These are phyloP conservation scores for Aphanomyces cochlioides DNA, from an alignment of 352 stramenopile species.

Conservation along the genomic window DNA sequence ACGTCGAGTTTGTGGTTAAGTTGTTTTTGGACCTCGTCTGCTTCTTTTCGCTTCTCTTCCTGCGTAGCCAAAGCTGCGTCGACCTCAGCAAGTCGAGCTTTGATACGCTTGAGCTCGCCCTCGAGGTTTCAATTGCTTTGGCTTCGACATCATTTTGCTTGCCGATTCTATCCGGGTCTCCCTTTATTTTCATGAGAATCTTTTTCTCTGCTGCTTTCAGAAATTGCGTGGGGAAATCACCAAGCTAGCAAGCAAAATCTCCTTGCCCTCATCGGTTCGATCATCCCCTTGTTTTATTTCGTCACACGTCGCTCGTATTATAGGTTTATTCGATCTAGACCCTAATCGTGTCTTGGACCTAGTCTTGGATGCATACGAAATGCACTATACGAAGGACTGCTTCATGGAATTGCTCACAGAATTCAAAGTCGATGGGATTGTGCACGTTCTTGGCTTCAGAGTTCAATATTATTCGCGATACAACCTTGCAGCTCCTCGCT, in stretches of 20 bases:
- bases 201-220: constrained; percentile 76
- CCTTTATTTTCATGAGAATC: too few relatives aligned
- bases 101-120: too few relatives aligned
- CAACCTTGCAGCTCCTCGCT: constrained; percentile 47
- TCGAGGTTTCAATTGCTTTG: too few relatives aligned
- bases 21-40: too few relatives aligned
- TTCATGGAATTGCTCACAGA: constrained; percentile 62
- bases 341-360: constrained; percentile 94
- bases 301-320: constrained; percentile 26
- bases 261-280: constrained; percentile 57
- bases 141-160: too few relatives aligned
- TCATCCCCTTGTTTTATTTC: neutral
- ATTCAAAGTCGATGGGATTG: constrained; percentile 78
- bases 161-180: too few relatives aligned
- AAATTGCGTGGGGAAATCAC: constrained; percentile 55
- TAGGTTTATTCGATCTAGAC: constrained; percentile 93
- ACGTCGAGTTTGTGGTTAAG: too few relatives aligned
- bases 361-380: constrained; percentile 90
- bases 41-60: too few relatives aligned
- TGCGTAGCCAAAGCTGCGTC: too few relatives aligned
- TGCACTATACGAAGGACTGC: constrained; percentile 67
- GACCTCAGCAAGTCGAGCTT: too few relatives aligned
- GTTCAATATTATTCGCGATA: constrained; percentile 87
- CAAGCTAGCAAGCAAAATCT: constrained; percentile 67
- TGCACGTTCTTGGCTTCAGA: constrained; percentile 92